phyloP scores from a whole-genome alignment of 345 rosid genomes.

The Sisymbrium irio region DNA sequence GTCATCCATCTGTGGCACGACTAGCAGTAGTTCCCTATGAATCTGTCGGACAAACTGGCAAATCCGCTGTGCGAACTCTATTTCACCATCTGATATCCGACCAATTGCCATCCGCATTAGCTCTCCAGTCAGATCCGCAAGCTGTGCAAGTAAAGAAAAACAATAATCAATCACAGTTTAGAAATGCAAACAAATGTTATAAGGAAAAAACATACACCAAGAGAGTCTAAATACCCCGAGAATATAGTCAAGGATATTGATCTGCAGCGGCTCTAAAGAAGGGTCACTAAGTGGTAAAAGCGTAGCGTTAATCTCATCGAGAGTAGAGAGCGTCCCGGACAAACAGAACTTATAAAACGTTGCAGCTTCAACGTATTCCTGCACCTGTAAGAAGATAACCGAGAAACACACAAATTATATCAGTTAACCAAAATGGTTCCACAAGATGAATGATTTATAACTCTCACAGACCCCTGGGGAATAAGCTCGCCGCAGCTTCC shows the following conservation, averaged over 20 bases:
- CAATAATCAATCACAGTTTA: neutral
- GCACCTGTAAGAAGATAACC: slow-evolving; percentile 52
- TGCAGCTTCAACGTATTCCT: slow-evolving; percentile 96
- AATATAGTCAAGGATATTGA: slow-evolving; percentile 87
- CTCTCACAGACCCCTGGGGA: slow-evolving; percentile 78
- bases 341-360: slow-evolving; percentile 78
- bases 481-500: slow-evolving; percentile 89
- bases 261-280: slow-evolving; percentile 68
- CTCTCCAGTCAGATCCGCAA: slow-evolving; percentile 98
- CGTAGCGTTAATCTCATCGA: slow-evolving; percentile 71
- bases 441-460: neutral
- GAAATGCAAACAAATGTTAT: neutral
- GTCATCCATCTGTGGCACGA: slow-evolving; percentile 86
- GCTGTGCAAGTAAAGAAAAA: slow-evolving; percentile 38
- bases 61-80: slow-evolving; percentile 73
- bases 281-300: slow-evolving; percentile 66
- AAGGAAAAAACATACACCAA: neutral
- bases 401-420: neutral
- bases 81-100: slow-evolving; percentile 83
- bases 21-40: slow-evolving; percentile 70
- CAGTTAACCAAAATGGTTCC: neutral
- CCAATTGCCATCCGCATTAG: slow-evolving; percentile 95
- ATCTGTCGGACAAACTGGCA: slow-evolving; percentile 78
- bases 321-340: slow-evolving; percentile 59
- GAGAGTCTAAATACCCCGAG: slow-evolving; percentile 59